Percentiles rank a stretch among this genome's conserved stretches.
Conservation (phyloP, 108 stramenopile genomes). For the Fragilaria crotonensis region DNA sequence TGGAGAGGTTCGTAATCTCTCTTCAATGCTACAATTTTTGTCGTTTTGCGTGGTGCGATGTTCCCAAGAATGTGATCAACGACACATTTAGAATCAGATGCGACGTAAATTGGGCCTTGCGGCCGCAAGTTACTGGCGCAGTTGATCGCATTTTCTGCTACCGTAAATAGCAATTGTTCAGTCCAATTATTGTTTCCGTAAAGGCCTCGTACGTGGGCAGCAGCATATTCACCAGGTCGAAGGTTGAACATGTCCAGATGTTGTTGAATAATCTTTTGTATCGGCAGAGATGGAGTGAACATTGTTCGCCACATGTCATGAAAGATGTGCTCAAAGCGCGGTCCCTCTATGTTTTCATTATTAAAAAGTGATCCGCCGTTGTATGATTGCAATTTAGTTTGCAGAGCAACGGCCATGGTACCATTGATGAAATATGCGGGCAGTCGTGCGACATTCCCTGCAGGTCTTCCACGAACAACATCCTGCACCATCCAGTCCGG, state of each 20-base stretch:
- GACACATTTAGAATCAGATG: constrained; percentile 28
- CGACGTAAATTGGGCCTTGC: constrained; percentile 29
- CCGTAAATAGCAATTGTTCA: not conserved
- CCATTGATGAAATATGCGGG: not conserved
- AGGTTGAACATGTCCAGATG: constrained; percentile 20
- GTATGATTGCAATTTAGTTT: constrained; percentile 15
- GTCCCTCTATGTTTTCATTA: not conserved
- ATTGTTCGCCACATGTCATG: constrained; percentile 22
- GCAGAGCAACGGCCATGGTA: not conserved
- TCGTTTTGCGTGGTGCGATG: constrained; percentile 1
- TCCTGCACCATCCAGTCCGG: constrained; percentile 28
- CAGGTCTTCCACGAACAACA: too few species aligned
- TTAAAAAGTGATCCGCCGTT: constrained; percentile 15
- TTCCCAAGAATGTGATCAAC: constrained; percentile 1
- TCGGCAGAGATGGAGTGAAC: constrained; percentile 39
- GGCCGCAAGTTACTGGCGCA: constrained; percentile 29
- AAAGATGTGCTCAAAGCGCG: constrained; percentile 16
- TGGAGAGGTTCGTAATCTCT: constrained; percentile 29
- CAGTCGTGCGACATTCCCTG: too few species aligned
- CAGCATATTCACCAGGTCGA: constrained; percentile 25
- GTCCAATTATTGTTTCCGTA: constrained; percentile 11
- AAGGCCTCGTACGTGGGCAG: constrained; percentile 36
- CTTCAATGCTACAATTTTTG: constrained; percentile 5
- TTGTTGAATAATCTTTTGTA: constrained; percentile 13
- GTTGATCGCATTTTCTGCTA: constrained; percentile 28